Conservation (phyloP, 768 basidiomycete species). For the Ramaria sp. region DNA sequence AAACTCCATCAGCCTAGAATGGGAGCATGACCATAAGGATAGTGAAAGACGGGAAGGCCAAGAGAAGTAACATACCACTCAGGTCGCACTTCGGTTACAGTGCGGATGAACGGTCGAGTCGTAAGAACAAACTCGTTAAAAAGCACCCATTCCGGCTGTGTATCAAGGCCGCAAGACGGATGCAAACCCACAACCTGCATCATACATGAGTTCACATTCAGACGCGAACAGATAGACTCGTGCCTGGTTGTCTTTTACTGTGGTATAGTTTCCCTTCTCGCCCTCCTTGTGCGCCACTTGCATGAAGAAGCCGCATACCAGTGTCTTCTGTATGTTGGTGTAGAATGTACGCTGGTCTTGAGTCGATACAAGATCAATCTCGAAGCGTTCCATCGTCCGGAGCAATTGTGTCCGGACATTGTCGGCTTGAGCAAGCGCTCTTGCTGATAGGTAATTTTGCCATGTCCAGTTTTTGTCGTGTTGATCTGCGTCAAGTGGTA, state of each 20-base stretch:
- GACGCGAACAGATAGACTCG: slow-evolving; percentile 12
- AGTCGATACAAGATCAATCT: slow-evolving; percentile 63
- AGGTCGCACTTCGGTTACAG: slow-evolving; percentile 74
- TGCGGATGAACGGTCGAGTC: slow-evolving; percentile 80
- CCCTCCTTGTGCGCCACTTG: slow-evolving; percentile 94
- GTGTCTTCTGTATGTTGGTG: slow-evolving; percentile 64
- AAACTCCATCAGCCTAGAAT: slow-evolving; percentile 51
- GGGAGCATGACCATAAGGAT: slow-evolving; percentile 1
- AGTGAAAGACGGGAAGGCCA: not conserved
- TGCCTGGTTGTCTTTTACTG: slow-evolving; percentile 92
- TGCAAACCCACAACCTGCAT: slow-evolving; percentile 61
- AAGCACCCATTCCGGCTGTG: slow-evolving; percentile 84
- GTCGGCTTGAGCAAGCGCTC: slow-evolving; percentile 82
- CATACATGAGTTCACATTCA: not conserved
- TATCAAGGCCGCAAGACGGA: slow-evolving; percentile 80
- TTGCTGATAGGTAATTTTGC: slow-evolving; percentile 76
- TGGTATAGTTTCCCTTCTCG: slow-evolving; percentile 78
- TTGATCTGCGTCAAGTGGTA: slow-evolving; percentile 37
- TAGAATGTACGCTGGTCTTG: slow-evolving; percentile 63
- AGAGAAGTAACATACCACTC: slow-evolving; percentile 61
- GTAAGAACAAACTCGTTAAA: slow-evolving; percentile 96
- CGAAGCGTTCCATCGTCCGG: slow-evolving; percentile 85
- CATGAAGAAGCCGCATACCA: slow-evolving; percentile 97
- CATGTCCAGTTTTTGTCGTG: slow-evolving; percentile 84
- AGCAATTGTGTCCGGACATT: slow-evolving; percentile 86